Base-by-base conservation (phyloP, 1,284 basidiomycete species). In the Ustilago hordei region DNA sequence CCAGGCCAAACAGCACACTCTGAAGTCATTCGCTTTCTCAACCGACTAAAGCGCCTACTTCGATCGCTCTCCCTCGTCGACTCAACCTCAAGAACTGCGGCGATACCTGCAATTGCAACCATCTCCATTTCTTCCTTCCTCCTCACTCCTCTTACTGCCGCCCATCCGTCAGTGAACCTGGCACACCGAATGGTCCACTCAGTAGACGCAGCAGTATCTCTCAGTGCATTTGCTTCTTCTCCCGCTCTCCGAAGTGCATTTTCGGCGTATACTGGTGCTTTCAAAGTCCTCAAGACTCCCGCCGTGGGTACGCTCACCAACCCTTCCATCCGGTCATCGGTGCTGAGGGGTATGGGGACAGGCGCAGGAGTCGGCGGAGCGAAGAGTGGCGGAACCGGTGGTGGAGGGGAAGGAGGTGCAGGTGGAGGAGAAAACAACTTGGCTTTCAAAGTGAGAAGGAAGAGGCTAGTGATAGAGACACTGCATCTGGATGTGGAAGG, bases 401-500 rank as follows among this genome's bases (percentile, higher is more conserved):
- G 64, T 9, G 65, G 65, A 3, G 87, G 64, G 6, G 66, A 64
- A 28, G 73, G 82, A 15, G 93, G 93, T 15, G 95, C 87, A 15
- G 89, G 88, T 0, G 84, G 83, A 3, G 81, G 84, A 35, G 88
- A 98, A 86, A 98, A 98, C 87, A 98, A 98, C 81, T 89, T 99
- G 17, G 95, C 93, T 7, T 99, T 98, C 90, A 93, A 92, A 85
- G 93, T 95, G 80, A 95, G 92, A 82, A 89, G 95, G 71, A 95
- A 93, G 85, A 88, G 93, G 43, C 88, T 98, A 56, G 89, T 96
- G 28, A 91, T 98, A 76, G 95, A 98, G 87, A 98, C 95, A 28
- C 88, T 98, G 66, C 94, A 97, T 87, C 89, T 98, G 12, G 96
- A 95, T 82, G 89, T 95, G 4, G 95, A 97, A 84, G 95, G 95